Percentiles rank a stretch among this genome's conserved stretches.
These are phyloP conservation scores for Ceratopteris richardii DNA, from an alignment of 75 land plant species.

Conservation along the genomic window DNA sequence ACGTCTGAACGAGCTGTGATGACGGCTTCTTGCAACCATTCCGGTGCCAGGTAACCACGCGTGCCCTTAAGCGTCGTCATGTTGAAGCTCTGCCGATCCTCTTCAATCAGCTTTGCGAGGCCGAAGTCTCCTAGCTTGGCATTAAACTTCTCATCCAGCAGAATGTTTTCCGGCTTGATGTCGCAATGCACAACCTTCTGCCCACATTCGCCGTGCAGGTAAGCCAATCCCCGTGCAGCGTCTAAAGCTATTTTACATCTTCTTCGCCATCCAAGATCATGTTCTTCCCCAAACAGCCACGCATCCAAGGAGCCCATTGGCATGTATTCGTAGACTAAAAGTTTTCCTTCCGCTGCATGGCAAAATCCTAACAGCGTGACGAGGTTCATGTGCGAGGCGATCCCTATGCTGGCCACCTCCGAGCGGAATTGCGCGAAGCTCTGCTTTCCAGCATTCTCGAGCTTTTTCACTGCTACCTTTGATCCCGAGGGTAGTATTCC, in stretches of 20 bases:
- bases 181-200: conserved; percentile 17
- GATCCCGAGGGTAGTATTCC: too few relatives aligned
- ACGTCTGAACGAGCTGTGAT: conserved; percentile 3
- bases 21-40: not conserved
- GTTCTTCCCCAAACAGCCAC: too few relatives aligned
- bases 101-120: not conserved
- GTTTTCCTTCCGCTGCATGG: too few relatives aligned
- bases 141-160: not conserved
- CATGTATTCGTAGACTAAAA: not conserved
- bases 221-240: conserved; percentile 32
- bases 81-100: not conserved
- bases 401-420: too few relatives aligned
- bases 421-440: too few relatives aligned
- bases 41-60: not conserved
- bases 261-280: too few relatives aligned
- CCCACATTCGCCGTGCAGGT: too few relatives aligned
- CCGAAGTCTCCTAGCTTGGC: conserved; percentile 6
- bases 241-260: too few relatives aligned
- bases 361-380: too few relatives aligned
- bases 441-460: conserved; percentile 12
- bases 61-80: not conserved
- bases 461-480: conserved; percentile 37
- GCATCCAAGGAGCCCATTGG: too few relatives aligned
- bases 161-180: conserved; percentile 8
- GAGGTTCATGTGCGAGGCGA: too few relatives aligned